phyloP scores from a whole-genome alignment of 139 green algal genomes.

The Chlorella sp. region DNA sequence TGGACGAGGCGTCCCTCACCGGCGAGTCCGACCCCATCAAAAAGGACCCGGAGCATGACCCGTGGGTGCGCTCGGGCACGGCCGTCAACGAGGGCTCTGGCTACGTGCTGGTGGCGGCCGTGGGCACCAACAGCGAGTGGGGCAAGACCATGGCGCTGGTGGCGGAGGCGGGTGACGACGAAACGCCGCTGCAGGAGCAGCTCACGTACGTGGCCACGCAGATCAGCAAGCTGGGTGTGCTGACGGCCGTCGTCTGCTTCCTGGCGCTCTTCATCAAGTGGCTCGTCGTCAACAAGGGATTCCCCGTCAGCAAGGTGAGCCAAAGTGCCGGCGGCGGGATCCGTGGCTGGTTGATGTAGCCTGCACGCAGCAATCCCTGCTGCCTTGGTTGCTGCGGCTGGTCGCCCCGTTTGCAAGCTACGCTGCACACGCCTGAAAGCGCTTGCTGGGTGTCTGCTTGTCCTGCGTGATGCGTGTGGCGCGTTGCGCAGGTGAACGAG shows the following conservation, averaged over 20 bases:
- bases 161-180: slow-evolving; percentile 60
- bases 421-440: no score
- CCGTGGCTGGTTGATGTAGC: neutral
- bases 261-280: slow-evolving; percentile 84
- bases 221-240: slow-evolving; percentile 86
- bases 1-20: slow-evolving; percentile 94
- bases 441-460: neutral
- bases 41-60: slow-evolving; percentile 61
- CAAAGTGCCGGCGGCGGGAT: slow-evolving; percentile 12
- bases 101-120: slow-evolving; percentile 62
- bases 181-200: slow-evolving; percentile 93
- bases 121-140: slow-evolving; percentile 82
- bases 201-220: slow-evolving; percentile 77
- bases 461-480: neutral
- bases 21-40: slow-evolving; percentile 90
- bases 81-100: slow-evolving; percentile 84
- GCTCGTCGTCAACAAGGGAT: slow-evolving; percentile 44
- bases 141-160: slow-evolving; percentile 86
- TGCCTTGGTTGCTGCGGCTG: slow-evolving; percentile 8
- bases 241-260: slow-evolving; percentile 85
- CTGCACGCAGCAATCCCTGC: neutral
- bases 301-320: slow-evolving; percentile 53
- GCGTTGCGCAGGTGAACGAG: neutral
- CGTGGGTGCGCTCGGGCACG: slow-evolving; percentile 77
- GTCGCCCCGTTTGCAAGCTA: no score